Conservation (phyloP, 1,284 basidiomycete species). For the Cutaneotrichosporon cutaneum region DNA sequence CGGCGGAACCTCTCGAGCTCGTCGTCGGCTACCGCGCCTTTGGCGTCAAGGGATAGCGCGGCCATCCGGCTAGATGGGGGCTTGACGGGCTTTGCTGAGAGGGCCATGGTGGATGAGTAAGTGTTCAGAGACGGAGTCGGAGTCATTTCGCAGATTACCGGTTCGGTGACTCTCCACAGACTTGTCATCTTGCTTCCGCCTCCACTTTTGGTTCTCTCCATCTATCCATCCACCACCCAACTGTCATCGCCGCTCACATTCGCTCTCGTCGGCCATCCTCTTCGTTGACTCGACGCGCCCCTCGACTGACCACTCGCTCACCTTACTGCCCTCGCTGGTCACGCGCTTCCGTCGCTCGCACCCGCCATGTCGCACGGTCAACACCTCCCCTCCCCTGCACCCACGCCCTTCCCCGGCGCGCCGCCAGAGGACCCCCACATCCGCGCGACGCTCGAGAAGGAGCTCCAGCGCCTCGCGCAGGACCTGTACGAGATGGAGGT, state of each 20-base stretch:
- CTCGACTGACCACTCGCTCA: neutral
- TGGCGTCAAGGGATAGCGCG: conserved; percentile 7
- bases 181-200: neutral
- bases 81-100: neutral
- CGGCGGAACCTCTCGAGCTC: conserved; percentile 69
- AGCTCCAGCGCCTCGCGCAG: conserved; percentile 39
- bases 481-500: conserved; percentile 51
- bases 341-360: too few species aligned
- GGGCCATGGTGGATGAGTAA: conserved; percentile 7
- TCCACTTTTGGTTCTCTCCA: neutral
- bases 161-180: neutral
- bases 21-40: conserved; percentile 42
- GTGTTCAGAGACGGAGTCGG: neutral
- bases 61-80: neutral
- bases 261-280: neutral
- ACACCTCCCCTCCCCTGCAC: conserved; percentile 39
- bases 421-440: conserved; percentile 30
- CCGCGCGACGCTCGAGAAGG: conserved; percentile 37
- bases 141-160: neutral
- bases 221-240: conserved; percentile 15
- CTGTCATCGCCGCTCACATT: conserved; percentile 6
- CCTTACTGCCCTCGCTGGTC: too few species aligned
- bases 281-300: too few species aligned
- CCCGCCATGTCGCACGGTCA: conserved; percentile 1
- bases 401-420: conserved; percentile 28